Evolutionary conservation across 2,329 filamentous ascomycete species (phyloP).

Genomic region (Aspergillus quadrilineatus): DNA sequence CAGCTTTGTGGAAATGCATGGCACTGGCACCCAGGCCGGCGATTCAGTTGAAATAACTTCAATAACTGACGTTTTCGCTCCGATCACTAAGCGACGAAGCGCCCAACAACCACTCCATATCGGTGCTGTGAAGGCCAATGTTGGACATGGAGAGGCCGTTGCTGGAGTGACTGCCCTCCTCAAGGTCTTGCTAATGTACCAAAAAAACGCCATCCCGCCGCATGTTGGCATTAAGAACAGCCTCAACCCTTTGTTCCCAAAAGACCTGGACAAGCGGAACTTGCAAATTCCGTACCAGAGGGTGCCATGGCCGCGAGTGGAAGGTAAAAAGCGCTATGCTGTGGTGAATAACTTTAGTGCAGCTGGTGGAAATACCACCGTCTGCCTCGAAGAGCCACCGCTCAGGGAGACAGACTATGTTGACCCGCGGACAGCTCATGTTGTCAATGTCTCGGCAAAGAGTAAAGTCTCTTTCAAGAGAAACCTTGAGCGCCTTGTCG

Average conservation of each 20-base stretch:
- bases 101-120: conserved; percentile 28
- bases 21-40: conserved; percentile 41
- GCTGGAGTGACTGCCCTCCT: conserved; percentile 46
- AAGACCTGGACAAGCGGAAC: conserved; percentile 28
- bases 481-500: conserved; percentile 56
- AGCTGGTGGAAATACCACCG: conserved; percentile 66
- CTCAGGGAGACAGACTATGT: conserved; percentile 17
- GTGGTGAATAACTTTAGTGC: conserved; percentile 67
- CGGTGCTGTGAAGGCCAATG: conserved; percentile 36
- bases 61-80: conserved; percentile 47
- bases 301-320: conserved; percentile 23
- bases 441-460: conserved; percentile 61
- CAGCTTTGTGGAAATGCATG: conserved; percentile 42
- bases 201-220: conserved; percentile 62
- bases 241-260: conserved; percentile 34
- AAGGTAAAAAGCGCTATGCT: conserved; percentile 35
- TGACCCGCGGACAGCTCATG: conserved; percentile 52
- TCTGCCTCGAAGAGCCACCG: conserved; percentile 62
- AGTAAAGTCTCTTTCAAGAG: conserved; percentile 40
- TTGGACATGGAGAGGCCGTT: conserved; percentile 49
- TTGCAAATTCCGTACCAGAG: conserved; percentile 46
- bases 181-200: conserved; percentile 65
- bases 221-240: conserved; percentile 64
- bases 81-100: conserved; percentile 57
- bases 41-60: conserved; percentile 41